Base-by-base conservation (phyloP, 2,329 filamentous ascomycete genomes). In the Sporothrix humicola region DNA sequence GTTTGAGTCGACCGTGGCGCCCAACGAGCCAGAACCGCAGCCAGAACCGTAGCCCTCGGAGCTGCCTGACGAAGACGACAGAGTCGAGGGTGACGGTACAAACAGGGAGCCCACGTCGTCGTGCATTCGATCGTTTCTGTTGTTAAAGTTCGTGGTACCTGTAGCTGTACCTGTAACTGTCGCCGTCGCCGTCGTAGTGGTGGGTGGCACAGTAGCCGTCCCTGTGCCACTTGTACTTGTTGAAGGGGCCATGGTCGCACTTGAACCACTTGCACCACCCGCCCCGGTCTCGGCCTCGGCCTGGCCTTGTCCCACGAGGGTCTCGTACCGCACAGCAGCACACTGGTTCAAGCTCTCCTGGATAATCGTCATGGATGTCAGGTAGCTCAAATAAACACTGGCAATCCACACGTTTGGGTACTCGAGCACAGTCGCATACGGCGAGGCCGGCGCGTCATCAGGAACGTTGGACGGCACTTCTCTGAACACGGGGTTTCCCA, bases 331-430 rank as follows among this genome's bases (percentile, higher is more conserved):
- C 59, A 70, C 70, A 42, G 78, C 72, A n/a, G 77, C 76, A 72
- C 82, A 83, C 71, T 80, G 78, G 23, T 79, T 78, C 68, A 84
- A 65, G 7, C 77, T 78, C 74, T 82, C 82, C 71, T 84, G 80
- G 48, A 84, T 75, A 69, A 84, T 81, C n/a, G 84, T 77, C 77
- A 82, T 77, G 52, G 79, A 81, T 7, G 82, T 81, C 81, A 82
- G 82, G 74, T 81, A 83, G 23, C 78, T 79, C 75, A 83, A 77
- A 59, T 80, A 78, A 70, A 84, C 75, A 44, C 81, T 77, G 1
- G 82, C 82, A 12, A 79, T 77, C 80, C 82, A 83, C 2, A 77
- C 75, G 42, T 79, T 77, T 37, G 76, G 71, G 72, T 81, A 82
- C 26, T 76, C 73, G 15, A 84, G 76, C 4, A 84, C 76, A 2